A percentile compares a stretch with the other conserved stretches of the same genome.
Evolutionary conservation across 139 green algal species (phyloP).

Genomic region (Zygnema cylindricum): DNA sequence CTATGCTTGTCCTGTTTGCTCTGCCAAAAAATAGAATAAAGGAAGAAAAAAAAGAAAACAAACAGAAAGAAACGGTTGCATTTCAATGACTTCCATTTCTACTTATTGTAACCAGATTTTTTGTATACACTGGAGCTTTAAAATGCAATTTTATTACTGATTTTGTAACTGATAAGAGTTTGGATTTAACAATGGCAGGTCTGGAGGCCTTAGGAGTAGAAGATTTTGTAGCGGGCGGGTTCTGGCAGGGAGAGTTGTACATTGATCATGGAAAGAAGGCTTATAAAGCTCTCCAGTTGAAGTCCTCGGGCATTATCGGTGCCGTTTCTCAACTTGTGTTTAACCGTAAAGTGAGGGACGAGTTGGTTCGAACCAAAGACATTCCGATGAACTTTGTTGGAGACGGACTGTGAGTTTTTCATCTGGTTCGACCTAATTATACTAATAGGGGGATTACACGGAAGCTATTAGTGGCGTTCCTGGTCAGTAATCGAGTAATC

Average conservation of each 20-base stretch:
- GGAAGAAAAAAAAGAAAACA: no score
- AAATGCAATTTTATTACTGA: no score
- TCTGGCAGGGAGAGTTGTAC: slow-evolving; percentile 55
- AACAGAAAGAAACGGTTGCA: no score
- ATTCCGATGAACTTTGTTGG: slow-evolving; percentile 33
- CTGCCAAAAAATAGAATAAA: no score
- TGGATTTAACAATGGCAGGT: not conserved
- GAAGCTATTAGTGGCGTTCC: no score
- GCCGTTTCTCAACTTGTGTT: slow-evolving; percentile 29
- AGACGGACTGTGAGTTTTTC: slow-evolving; percentile 56
- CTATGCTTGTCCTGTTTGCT: no score
- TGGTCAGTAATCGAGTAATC: no score
- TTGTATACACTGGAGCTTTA: not conserved
- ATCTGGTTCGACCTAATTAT: no score
- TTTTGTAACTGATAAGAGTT: not conserved
- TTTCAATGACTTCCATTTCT: not conserved
- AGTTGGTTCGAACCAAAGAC: slow-evolving; percentile 5
- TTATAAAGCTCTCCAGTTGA: slow-evolving; percentile 41
- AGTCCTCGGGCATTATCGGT: slow-evolving; percentile 6
- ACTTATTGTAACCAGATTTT: not conserved
- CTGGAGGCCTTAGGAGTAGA: slow-evolving; percentile 49
- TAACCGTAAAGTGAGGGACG: slow-evolving; percentile 33
- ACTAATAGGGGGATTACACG: no score
- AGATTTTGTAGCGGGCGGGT: slow-evolving; percentile 50
- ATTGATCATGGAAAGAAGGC: slow-evolving; percentile 54